Percentiles rank a stretch among this genome's conserved stretches.
phyloP scores from a whole-genome alignment of 2,329 filamentous ascomycete genomes.

The Claviceps capensis region DNA sequence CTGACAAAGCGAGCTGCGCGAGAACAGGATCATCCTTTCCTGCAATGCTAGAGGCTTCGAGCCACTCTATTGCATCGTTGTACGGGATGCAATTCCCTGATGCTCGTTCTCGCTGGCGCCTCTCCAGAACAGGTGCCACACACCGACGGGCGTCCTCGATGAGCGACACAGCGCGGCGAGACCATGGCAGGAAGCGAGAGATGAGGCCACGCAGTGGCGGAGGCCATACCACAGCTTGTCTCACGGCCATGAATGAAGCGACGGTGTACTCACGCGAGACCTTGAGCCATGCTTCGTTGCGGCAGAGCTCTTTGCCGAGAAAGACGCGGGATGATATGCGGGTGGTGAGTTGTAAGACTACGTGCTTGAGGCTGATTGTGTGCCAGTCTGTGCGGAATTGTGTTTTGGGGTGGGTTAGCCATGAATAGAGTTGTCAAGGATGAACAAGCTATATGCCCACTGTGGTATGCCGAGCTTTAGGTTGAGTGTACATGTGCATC shows the following conservation, averaged over 20 bases:
- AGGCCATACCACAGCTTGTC: slow-evolving; percentile 26
- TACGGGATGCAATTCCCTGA: slow-evolving; percentile 16
- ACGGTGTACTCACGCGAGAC: slow-evolving; percentile 27
- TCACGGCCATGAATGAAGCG: slow-evolving; percentile 17
- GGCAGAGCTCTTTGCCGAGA: slow-evolving; percentile 24
- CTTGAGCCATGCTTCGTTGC: slow-evolving; percentile 30
- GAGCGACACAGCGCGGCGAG: slow-evolving; percentile 1
- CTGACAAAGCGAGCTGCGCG: slow-evolving; percentile 16
- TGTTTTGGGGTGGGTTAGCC: not conserved
- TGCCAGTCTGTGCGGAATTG: slow-evolving; percentile 1
- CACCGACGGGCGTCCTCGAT: not conserved
- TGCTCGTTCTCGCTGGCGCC: not conserved
- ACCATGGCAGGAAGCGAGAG: not conserved
- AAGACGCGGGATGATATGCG: slow-evolving; percentile 20
- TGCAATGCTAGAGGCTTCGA: slow-evolving; percentile 28
- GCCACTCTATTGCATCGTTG: slow-evolving; percentile 40
- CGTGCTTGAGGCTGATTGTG: not conserved
- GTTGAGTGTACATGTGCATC: not conserved
- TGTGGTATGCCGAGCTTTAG: not conserved
- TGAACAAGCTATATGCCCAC: too few species aligned
- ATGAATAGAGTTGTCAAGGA: not conserved
- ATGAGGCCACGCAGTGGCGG: slow-evolving; percentile 30
- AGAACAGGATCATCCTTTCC: slow-evolving; percentile 5
- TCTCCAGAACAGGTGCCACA: not conserved
- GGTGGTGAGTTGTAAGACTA: not conserved